These are phyloP conservation scores for Trametes elegans DNA, from an alignment of 768 basidiomycete species.

Conservation along the genomic window DNA sequence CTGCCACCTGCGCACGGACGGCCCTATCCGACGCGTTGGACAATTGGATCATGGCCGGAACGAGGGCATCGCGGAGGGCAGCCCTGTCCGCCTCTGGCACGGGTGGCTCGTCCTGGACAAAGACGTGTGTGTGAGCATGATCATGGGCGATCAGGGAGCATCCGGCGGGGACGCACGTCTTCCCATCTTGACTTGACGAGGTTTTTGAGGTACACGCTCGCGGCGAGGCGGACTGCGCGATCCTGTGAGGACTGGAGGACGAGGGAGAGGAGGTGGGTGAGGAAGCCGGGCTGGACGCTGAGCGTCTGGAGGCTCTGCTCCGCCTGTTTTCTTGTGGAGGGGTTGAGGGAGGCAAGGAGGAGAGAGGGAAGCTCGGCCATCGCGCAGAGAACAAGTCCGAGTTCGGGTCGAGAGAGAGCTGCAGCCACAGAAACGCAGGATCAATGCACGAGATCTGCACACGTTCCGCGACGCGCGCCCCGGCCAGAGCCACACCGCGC, in stretches of 20 bases:
- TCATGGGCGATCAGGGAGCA: not conserved
- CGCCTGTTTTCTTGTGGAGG: conserved; percentile 71
- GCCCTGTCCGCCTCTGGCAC: conserved; percentile 70
- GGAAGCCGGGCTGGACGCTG: conserved; percentile 75
- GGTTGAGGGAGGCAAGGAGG: conserved; percentile 69
- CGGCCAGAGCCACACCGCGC: too few species aligned
- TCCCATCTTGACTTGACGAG: conserved; percentile 85
- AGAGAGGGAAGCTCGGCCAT: conserved; percentile 72
- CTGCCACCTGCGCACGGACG: conserved; percentile 84
- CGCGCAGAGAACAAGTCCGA: conserved; percentile 1
- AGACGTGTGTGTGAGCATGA: not conserved
- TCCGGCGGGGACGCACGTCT: conserved; percentile 50
- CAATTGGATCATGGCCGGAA: conserved; percentile 89
- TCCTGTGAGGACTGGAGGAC: conserved; percentile 66
- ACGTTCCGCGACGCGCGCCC: not conserved
- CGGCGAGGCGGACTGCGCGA: conserved; percentile 75
- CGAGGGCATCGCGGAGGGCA: conserved; percentile 69
- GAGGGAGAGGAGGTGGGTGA: conserved; percentile 73
- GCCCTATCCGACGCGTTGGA: conserved; percentile 70
- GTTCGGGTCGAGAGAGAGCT: not conserved
- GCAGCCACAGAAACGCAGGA: not conserved
- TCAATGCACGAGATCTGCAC: not conserved
- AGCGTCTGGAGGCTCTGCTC: conserved; percentile 71
- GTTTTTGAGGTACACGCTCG: conserved; percentile 91
- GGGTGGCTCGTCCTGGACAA: conserved; percentile 65